Evolutionary conservation across 2,329 filamentous ascomycete species (phyloP).

Genomic region (Dendrostoma leiphaemia): DNA sequence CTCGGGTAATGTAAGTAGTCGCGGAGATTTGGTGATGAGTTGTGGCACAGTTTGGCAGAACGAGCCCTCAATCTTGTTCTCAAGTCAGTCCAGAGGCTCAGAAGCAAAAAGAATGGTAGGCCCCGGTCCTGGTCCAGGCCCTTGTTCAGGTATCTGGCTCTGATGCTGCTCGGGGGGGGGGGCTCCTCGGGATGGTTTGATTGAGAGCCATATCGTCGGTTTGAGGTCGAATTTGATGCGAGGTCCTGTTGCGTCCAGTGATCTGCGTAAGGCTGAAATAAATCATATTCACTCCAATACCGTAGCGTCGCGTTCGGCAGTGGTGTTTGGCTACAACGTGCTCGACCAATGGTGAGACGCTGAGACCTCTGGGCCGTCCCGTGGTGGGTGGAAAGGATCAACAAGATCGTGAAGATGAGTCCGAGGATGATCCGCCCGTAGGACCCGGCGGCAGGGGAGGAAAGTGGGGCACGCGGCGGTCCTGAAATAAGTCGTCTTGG

Average conservation of each 20-base stretch:
- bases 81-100: neutral
- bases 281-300: conserved; percentile 11
- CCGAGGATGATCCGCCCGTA: conserved; percentile 12
- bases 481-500: conserved; percentile 15
- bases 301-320: conserved; percentile 15
- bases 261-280: conserved; percentile 18
- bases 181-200: neutral
- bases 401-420: conserved; percentile 14
- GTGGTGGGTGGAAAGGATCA: conserved; percentile 1
- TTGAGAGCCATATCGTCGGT: no score
- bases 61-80: neutral
- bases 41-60: neutral
- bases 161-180: neutral
- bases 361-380: neutral
- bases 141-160: no score
- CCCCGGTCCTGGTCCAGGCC: neutral
- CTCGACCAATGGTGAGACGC: conserved; percentile 6
- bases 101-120: neutral
- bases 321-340: conserved; percentile 1
- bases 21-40: conserved; percentile 8
- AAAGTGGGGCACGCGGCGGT: conserved; percentile 4
- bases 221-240: no score
- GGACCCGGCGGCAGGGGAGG: conserved; percentile 7
- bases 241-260: no score
- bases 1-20: conserved; percentile 6